A percentile compares a stretch with the other conserved stretches of the same genome.
phyloP scores from a whole-genome alignment of 257 asterid species.

The Solanum chilense region DNA sequence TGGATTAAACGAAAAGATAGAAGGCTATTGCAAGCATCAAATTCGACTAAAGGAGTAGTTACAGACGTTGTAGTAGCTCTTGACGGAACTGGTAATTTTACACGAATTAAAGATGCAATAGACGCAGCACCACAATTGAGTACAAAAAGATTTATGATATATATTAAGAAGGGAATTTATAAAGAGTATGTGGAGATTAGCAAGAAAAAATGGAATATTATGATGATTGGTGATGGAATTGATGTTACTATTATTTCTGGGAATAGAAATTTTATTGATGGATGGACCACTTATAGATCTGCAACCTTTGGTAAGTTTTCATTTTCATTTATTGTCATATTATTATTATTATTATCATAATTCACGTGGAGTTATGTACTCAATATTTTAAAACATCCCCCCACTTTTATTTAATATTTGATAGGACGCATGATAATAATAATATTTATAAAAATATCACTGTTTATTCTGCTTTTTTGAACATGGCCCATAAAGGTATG shows the following conservation, averaged over 20 bases:
- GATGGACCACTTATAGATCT: constrained; percentile 56
- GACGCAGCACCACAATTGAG: constrained; percentile 34
- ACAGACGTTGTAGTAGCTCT: constrained; percentile 43
- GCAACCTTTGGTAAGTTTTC: constrained; percentile 59
- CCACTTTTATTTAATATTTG: not conserved
- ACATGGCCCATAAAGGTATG: not conserved
- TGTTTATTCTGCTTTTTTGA: not conserved
- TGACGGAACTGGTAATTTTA: constrained; percentile 50
- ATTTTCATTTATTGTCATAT: not conserved
- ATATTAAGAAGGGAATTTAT: constrained; percentile 49
- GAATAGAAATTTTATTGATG: constrained; percentile 37
- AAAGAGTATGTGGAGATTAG: constrained; percentile 41
- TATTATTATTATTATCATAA: not conserved
- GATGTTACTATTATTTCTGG: constrained; percentile 54
- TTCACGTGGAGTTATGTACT: not conserved
- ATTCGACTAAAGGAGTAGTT: not conserved
- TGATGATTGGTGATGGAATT: constrained; percentile 62
- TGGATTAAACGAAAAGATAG: constrained; percentile 35
- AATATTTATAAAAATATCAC: not conserved
- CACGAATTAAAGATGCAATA: constrained; percentile 29
- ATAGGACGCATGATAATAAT: not conserved
- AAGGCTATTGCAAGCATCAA: constrained; percentile 21
- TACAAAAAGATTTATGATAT: constrained; percentile 25
- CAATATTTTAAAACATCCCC: not conserved
- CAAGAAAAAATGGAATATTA: constrained; percentile 54